Base-by-base conservation (phyloP, 2,329 filamentous ascomycete genomes). In the Penicillium frequentans region DNA sequence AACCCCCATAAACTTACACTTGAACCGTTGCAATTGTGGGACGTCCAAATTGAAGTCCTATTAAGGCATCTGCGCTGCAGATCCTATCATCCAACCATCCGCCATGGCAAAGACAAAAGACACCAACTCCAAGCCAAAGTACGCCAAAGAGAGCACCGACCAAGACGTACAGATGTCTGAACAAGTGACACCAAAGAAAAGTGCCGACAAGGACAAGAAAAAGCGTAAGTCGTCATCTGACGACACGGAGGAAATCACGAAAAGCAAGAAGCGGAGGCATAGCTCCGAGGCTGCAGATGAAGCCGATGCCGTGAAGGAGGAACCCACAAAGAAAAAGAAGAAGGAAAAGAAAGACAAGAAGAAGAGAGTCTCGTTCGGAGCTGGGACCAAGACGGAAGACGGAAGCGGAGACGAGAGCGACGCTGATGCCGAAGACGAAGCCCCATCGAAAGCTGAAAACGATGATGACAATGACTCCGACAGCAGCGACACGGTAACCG, bases 281-380 rank as follows among this genome's bases (percentile, higher is more conserved):
- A 49, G 50, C 44, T 51, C 42, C 26, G 55, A 61, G 14, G 59
- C 61, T 5, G 48, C 52, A 23, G 57, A 61, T 9, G 54, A 66
- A 27, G 57, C 51, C 49, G 47, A 52, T 14, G 39, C 39, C 10
- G 19, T 23, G 19, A 42, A 21, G 52, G 57, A 56, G 48, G 56
- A 60, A 31, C 35, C 56, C 33, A 55, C 52, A 9, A 46, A 61
- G 23, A 66, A 63, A 58, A 61, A 64, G 48, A 66, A 69, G 58
- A 69, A 69, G 57, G 24, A 21, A 26, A 55, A 55, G 26, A 24
- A 55, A n/a, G 45, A 43, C 1, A 35, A 57, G n/a, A 65, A 69
- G 60, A 70, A 70, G 60, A 88, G 88, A 4, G 86, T 90, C 9
- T 82, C 84, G 1, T 89, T 90, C 68, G 83, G 86, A 1, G 78